phyloP scores from a whole-genome alignment of 192 early-diverging fungal species.

The Jimgerdemannia lactiflua region DNA sequence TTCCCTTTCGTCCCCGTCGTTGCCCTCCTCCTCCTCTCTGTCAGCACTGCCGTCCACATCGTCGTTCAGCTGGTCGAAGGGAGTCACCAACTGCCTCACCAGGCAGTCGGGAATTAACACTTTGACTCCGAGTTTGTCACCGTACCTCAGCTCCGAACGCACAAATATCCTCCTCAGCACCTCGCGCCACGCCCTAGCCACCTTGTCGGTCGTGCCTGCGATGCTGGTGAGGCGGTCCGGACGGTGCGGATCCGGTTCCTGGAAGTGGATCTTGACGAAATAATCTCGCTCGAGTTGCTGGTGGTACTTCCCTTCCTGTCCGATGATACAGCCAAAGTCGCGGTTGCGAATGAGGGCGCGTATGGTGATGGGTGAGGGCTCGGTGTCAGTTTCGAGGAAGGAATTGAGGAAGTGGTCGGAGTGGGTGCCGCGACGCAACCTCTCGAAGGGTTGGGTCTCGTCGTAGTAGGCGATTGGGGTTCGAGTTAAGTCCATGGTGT shows the following conservation, averaged over 20 bases:
- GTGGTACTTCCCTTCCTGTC: not conserved
- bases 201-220: slow-evolving; percentile 1
- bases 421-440: not conserved
- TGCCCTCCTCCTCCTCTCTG: no score
- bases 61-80: not conserved
- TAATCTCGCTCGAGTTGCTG: slow-evolving; percentile 14
- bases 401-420: not conserved
- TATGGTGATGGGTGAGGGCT: slow-evolving; percentile 8
- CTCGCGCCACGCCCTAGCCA: slow-evolving; percentile 15
- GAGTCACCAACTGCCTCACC: not conserved
- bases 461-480: not conserved
- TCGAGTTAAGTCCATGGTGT: no score
- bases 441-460: not conserved
- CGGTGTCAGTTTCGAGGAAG: slow-evolving; percentile 1
- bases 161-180: slow-evolving; percentile 5
- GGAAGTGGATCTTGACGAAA: slow-evolving; percentile 8
- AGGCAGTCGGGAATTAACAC: not conserved
- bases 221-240: slow-evolving; percentile 9
- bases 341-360: slow-evolving; percentile 12
- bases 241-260: not conserved
- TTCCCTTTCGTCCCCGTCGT: not conserved
- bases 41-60: not conserved
- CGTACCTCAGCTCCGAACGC: not conserved
- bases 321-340: slow-evolving; percentile 9
- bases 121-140: not conserved